Evolutionary conservation across 106 monocot genomes (phyloP), one percentile per base, ranked within the genome.

Genomic region (Phalaenopsis aphrodite): DNA sequence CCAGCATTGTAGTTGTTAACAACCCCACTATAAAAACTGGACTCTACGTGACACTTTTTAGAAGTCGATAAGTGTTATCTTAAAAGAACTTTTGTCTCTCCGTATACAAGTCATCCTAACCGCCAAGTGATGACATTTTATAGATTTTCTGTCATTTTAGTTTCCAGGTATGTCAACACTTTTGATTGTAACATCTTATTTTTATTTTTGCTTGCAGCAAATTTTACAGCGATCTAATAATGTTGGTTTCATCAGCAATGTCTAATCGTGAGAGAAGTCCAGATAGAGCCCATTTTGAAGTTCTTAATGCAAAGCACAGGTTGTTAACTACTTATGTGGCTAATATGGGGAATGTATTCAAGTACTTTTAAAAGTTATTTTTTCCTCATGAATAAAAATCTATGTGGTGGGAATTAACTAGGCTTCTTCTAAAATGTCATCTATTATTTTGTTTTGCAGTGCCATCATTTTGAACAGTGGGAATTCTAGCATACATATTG

Each of bases 241-340:
- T 98, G 92, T 66, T 88, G 78, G 86, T 91, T 80, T 88, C 98
- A 42, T 92, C 98, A 65, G 88, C 89, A 78, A 83, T 94, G 89
- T 89, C 94, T 83, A 77, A 61, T 69, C 98, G 92, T 43, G 90
- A 94, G 77, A 77, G 90, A 75, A 91, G 85, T 84, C 79, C 92
- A 49, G 98, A 98, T 38, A 87, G 91, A 81, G 94, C 91, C 41
- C 90, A 86, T 86, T 98, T 98, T 90, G 98, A 98, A 86, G 82
- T 98, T 87, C 76, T 98, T 72, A 87, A 92, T 89, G 90, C 90
- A 78, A 74, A 93, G 80, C 84, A 91, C 84, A 98, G 98, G 98
- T 98, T 39, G 55, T 3, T 77, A 39, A 69, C 14, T 69, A n/a
- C 19, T 12, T n/a, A 38, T 69, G 69, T 69, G 69, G 24, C 21